Conservation (phyloP, 495 filamentous ascomycete species). For the Hyaloscypha finlandica region DNA sequence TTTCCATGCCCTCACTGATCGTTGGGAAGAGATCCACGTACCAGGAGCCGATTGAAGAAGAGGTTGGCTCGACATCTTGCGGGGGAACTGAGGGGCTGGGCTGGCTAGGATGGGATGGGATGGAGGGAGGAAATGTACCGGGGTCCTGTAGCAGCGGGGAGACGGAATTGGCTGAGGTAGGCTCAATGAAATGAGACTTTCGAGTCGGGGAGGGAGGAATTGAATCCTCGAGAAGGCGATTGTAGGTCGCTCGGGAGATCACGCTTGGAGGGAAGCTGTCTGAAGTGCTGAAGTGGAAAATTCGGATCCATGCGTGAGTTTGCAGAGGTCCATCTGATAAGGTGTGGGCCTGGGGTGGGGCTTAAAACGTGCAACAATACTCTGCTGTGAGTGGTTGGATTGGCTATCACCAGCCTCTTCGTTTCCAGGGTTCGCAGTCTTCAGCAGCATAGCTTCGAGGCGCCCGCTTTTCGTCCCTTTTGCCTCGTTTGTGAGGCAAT, state of each 20-base stretch:
- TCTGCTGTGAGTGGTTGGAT: background rate
- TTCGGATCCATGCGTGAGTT: background rate
- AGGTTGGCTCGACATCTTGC: constrained; percentile 88
- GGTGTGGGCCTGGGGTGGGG: background rate
- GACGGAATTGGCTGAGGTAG: constrained; percentile 7
- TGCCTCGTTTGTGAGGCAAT: background rate
- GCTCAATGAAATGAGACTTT: background rate
- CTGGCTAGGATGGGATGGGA: too few species aligned
- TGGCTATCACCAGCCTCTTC: background rate
- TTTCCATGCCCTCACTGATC: background rate
- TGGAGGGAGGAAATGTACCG: background rate
- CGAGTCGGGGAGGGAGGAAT: background rate
- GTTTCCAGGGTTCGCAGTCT: background rate
- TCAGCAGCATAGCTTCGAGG: background rate
- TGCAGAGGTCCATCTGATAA: background rate
- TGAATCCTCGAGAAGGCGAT: background rate
- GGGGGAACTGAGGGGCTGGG: constrained; percentile 1
- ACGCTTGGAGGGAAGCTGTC: background rate
- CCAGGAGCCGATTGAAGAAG: constrained; percentile 87
- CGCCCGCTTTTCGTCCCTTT: background rate
- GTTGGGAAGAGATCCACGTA: constrained; percentile 40
- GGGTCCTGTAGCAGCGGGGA: background rate
- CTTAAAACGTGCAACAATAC: constrained; percentile 3
- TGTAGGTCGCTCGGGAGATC: background rate
- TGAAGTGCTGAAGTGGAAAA: background rate